Evolutionary conservation across 805 yeast species (phyloP).

Genomic region (Saccharomycopsis sp.): DNA sequence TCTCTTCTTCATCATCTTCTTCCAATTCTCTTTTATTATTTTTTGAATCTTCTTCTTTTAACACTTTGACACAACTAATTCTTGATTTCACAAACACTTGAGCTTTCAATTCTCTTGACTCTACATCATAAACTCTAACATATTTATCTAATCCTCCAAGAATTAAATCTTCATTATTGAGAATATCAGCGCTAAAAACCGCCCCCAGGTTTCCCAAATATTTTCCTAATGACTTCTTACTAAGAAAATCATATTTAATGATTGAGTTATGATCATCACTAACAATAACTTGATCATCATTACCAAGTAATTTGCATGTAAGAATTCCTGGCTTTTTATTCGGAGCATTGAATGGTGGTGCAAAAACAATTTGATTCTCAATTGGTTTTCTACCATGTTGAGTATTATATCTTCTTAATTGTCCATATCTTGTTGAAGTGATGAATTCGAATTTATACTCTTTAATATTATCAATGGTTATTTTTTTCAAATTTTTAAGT

Average conservation of each 20-base stretch:
- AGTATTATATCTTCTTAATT: conserved; percentile 65
- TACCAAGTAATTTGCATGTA: background rate
- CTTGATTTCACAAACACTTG: conserved; percentile 74
- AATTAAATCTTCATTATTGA: conserved; percentile 30
- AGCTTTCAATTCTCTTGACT: conserved; percentile 44
- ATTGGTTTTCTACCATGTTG: conserved; percentile 59
- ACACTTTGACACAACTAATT: conserved; percentile 33
- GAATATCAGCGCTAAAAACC: conserved; percentile 16
- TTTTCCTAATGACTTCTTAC: conserved; percentile 53
- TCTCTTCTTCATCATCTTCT: conserved; percentile 11
- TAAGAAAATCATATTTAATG: conserved; percentile 40
- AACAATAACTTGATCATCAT: conserved; percentile 41
- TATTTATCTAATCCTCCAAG: conserved; percentile 87
- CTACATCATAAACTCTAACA: conserved; percentile 61
- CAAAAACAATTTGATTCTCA: conserved; percentile 2
- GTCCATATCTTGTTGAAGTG: conserved; percentile 67
- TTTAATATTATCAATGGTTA: conserved; percentile 18
- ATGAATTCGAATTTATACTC: conserved; percentile 35
- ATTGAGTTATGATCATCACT: conserved; percentile 65
- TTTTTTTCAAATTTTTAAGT: too few relatives aligned
- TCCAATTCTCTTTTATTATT: background rate
- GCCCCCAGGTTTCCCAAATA: conserved; percentile 74
- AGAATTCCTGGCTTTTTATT: conserved; percentile 10
- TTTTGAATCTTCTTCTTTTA: conserved; percentile 1
- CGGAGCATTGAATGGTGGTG: conserved; percentile 4